phyloP scores from a whole-genome alignment of 2,329 filamentous ascomycete species.

The Alternaria gansuensis region DNA sequence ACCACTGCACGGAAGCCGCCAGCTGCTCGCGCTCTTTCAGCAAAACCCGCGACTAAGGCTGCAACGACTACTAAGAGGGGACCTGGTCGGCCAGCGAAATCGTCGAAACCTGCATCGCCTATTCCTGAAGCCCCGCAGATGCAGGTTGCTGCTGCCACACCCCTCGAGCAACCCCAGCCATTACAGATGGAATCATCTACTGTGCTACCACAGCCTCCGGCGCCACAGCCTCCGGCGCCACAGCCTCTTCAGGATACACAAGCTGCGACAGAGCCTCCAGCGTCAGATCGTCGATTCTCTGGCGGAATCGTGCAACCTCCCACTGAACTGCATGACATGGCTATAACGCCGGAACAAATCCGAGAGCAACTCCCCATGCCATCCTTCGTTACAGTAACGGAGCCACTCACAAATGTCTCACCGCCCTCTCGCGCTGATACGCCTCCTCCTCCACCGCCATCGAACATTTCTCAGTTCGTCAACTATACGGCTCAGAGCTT shows the following conservation, averaged over 20 bases:
- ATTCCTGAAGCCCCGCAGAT: slow-evolving; percentile 39
- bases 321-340: slow-evolving; percentile 42
- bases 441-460: slow-evolving; percentile 50
- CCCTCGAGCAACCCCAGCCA: slow-evolving; percentile 45
- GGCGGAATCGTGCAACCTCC: slow-evolving; percentile 39
- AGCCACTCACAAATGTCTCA: slow-evolving; percentile 31
- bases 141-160: slow-evolving; percentile 31
- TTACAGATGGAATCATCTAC: slow-evolving; percentile 24
- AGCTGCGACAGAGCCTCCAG: not conserved
- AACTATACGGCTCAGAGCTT: slow-evolving; percentile 42
- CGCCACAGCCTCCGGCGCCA: not conserved
- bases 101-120: slow-evolving; percentile 43
- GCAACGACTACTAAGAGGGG: slow-evolving; percentile 35
- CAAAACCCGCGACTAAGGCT: slow-evolving; percentile 30
- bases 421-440: slow-evolving; percentile 50
- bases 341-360: slow-evolving; percentile 48
- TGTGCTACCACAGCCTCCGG: slow-evolving; percentile 17
- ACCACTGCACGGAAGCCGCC: slow-evolving; percentile 32
- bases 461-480: slow-evolving; percentile 45
- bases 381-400: slow-evolving; percentile 39
- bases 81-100: slow-evolving; percentile 37
- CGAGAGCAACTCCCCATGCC: slow-evolving; percentile 49
- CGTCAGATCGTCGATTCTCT: slow-evolving; percentile 30
- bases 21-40: slow-evolving; percentile 28
- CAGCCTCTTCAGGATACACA: slow-evolving; percentile 1